Evolutionary conservation across 2,329 filamentous ascomycete genomes (phyloP), one percentile per base, ranked within the genome.

Genomic region (Exophiala sp.): DNA sequence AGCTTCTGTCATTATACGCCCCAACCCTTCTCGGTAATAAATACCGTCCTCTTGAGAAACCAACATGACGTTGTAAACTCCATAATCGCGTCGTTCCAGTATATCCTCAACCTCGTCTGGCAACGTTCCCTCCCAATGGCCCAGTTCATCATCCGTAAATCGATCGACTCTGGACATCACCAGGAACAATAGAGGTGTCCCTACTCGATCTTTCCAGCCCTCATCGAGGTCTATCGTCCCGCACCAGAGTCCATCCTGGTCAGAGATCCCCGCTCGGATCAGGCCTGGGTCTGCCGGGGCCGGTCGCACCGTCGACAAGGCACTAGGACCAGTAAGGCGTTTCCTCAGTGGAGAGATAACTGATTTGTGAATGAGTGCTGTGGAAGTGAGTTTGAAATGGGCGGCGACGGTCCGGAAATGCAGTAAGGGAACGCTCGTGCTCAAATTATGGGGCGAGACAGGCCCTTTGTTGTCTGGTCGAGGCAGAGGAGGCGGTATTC

Each of bases 311-410:
- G 58, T 61, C 14, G 58, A 59, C 23, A 61, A 48, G 9, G 58
- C 58, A 35, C 57, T 59, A 2, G 58, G 58, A 9, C 58, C 58
- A 13, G 58, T 61, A 9, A 61, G 52, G n/a, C 58, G 42, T 48
- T 61, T 61, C 18, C 58, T 50, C n/a, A 61, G 22, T 2, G 58
- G 58, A 22, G 58, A 61, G 16, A 61, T 56, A 16, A 59, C 53
- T 6, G 53, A 52, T 48, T 61, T 61, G 46, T 53, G 52, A 24
- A 61, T 55, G 5, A 53, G 48, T 24, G 50, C 46, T 8, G 58
- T 53, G n/a, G 49, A 48, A 8, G 48, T 54, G 24, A 61, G 53
- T 39, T 30, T 53, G 47, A 59, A 61, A 6, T 42, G 46, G 9
- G 52, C 58, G 6, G 50, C 27, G 8, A 59, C 43, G 1, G 58